Evolutionary conservation across 148 eudicot species (phyloP).

Genomic region (Chenopodium album): DNA sequence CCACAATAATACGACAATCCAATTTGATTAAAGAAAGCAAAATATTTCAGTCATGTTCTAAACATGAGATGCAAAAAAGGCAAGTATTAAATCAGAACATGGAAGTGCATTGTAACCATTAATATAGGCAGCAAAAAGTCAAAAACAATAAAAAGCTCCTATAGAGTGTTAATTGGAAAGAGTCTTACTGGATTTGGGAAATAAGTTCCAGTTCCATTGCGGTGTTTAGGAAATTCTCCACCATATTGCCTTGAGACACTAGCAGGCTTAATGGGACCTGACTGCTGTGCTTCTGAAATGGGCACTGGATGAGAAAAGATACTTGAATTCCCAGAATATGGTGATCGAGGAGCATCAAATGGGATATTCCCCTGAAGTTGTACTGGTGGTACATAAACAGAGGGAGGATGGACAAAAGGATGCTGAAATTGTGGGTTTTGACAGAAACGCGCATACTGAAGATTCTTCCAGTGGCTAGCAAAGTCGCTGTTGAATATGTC

Average conservation of each 20-base stretch:
- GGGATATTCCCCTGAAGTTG: conserved; percentile 36
- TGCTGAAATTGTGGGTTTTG: conserved; percentile 39
- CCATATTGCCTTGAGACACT: conserved; percentile 35
- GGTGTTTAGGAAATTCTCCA: conserved; percentile 39
- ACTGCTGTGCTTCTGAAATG: conserved; percentile 35
- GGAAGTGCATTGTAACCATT: background rate
- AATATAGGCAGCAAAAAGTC: background rate
- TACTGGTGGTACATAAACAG: conserved; percentile 35
- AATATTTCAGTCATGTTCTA: background rate
- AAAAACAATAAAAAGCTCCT: background rate
- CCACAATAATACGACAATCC: background rate
- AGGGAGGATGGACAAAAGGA: conserved; percentile 33
- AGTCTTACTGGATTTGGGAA: conserved; percentile 54
- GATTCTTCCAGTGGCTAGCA: conserved; percentile 52
- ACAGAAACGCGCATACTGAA: conserved; percentile 55
- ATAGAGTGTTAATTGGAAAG: conserved; percentile 9
- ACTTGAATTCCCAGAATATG: conserved; percentile 24
- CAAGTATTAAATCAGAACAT: background rate
- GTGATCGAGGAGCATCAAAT: conserved; percentile 32
- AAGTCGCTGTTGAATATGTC: conserved; percentile 59
- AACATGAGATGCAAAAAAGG: background rate
- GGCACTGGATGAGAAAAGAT: conserved; percentile 31
- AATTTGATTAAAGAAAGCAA: background rate
- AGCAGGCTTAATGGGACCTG: conserved; percentile 32
- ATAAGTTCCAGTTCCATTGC: conserved; percentile 64